Conservation (phyloP, 805 yeast genomes). For the Metschnikowia amazonensis region DNA sequence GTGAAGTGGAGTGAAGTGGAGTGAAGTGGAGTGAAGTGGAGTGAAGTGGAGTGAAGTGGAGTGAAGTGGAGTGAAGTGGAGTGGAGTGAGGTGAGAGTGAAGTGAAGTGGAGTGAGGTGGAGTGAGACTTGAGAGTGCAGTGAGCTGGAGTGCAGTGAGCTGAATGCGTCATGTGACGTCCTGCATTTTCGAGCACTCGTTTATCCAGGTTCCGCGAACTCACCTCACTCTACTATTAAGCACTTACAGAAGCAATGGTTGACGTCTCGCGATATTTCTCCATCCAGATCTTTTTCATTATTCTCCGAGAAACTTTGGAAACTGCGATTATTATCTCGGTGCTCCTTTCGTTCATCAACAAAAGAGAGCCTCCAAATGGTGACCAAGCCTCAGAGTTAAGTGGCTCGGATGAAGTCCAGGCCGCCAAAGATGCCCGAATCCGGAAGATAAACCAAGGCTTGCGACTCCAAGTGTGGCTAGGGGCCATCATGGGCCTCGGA, state of each 20-base stretch:
- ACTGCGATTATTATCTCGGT: slow-evolving; percentile 75
- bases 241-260: slow-evolving; percentile 8
- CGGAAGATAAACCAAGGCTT: slow-evolving; percentile 15
- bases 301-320: slow-evolving; percentile 69
- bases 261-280: slow-evolving; percentile 45
- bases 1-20: too few relatives aligned
- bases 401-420: slow-evolving; percentile 2
- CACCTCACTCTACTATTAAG: too few relatives aligned
- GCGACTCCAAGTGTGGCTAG: slow-evolving; percentile 70
- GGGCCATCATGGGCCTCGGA: slow-evolving; percentile 68
- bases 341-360: slow-evolving; percentile 64
- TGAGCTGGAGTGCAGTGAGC: too few relatives aligned
- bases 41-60: too few relatives aligned
- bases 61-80: too few relatives aligned
- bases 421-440: slow-evolving; percentile 7
- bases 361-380: slow-evolving; percentile 24
- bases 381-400: slow-evolving; percentile 10
- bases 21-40: too few relatives aligned
- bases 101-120: too few relatives aligned
- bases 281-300: slow-evolving; percentile 69
- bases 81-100: too few relatives aligned
- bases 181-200: too few relatives aligned
- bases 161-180: too few relatives aligned
- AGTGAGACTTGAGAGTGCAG: too few relatives aligned
- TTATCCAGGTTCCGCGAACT: too few relatives aligned